Conservation (phyloP, 1,284 basidiomycete genomes). For the Fomitopsis schrenkii region DNA sequence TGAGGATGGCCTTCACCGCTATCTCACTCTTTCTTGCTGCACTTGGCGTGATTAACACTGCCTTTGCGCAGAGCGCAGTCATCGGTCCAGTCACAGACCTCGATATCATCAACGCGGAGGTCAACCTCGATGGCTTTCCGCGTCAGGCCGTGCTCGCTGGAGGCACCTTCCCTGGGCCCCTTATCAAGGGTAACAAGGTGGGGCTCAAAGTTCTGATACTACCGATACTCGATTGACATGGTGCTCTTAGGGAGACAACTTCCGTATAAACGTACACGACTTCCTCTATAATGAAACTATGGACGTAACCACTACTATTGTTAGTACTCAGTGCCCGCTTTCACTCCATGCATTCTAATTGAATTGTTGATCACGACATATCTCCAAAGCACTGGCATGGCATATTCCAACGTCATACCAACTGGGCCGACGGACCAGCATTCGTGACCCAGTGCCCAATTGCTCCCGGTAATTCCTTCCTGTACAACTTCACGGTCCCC, state of each 20-base stretch:
- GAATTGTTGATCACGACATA: background rate
- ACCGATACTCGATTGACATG: background rate
- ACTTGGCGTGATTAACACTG: constrained; percentile 1
- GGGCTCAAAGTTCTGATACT: background rate
- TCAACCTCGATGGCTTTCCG: constrained; percentile 22
- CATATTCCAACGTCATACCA: constrained; percentile 27
- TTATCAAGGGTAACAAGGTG: constrained; percentile 23
- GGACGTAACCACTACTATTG: constrained; percentile 32
- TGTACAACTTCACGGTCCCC: constrained; percentile 31
- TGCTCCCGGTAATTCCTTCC: constrained; percentile 37
- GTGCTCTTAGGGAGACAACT: constrained; percentile 20
- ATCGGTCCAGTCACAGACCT: constrained; percentile 19
- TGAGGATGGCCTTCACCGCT: background rate
- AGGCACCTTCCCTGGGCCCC: constrained; percentile 23
- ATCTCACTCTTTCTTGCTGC: background rate
- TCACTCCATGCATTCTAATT: constrained; percentile 20
- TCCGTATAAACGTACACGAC: constrained; percentile 33
- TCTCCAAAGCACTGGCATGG: constrained; percentile 32
- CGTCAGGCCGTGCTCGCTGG: constrained; percentile 21
- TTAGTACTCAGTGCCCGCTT: constrained; percentile 9
- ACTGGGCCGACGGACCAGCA: constrained; percentile 28
- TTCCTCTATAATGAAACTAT: constrained; percentile 30
- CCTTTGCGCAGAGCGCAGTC: constrained; percentile 2
- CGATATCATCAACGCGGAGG: constrained; percentile 15
- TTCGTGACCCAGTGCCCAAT: constrained; percentile 49